These are phyloP conservation scores for Mortierella sp. DNA, from an alignment of 371 early-diverging fungal species.

Conservation along the genomic window DNA sequence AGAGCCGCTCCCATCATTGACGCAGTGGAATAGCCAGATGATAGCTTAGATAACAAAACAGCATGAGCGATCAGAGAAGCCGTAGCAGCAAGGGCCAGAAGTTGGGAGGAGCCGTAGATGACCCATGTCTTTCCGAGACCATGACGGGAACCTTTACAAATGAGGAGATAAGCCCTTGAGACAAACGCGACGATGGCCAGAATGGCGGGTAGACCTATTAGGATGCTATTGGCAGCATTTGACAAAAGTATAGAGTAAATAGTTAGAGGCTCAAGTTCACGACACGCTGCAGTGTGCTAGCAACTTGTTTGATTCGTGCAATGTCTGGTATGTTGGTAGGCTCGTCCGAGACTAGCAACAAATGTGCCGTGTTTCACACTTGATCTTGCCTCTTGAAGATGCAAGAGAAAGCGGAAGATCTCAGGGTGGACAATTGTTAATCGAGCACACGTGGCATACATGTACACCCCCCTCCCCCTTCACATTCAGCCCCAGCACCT, in stretches of 20 bases:
- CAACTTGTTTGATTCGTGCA: background rate
- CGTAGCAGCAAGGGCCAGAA: constrained; percentile 13
- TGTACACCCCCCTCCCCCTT: background rate
- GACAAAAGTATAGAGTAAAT: background rate
- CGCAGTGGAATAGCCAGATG: constrained; percentile 24
- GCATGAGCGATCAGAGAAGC: constrained; percentile 9
- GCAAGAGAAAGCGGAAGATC: background rate
- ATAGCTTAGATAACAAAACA: constrained; percentile 11
- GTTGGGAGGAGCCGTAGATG: constrained; percentile 29
- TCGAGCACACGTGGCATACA: background rate
- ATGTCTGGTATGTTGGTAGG: too few species aligned
- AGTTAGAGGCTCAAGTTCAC: background rate
- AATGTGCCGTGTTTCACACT: background rate
- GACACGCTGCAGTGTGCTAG: background rate
- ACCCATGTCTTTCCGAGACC: constrained; percentile 20
- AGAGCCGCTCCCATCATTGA: constrained; percentile 21
- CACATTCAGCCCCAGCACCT: background rate
- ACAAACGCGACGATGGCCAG: constrained; percentile 13
- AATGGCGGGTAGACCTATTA: constrained; percentile 22
- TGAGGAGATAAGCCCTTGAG: constrained; percentile 4
- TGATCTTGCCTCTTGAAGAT: background rate
- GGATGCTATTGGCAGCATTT: constrained; percentile 7
- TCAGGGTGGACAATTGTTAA: background rate
- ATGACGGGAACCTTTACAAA: constrained; percentile 15
- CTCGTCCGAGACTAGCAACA: background rate